Percentiles rank a stretch among this genome's conserved stretches.
phyloP scores from a whole-genome alignment of 2,329 filamentous ascomycete species.

The Lomentospora prolificans region DNA sequence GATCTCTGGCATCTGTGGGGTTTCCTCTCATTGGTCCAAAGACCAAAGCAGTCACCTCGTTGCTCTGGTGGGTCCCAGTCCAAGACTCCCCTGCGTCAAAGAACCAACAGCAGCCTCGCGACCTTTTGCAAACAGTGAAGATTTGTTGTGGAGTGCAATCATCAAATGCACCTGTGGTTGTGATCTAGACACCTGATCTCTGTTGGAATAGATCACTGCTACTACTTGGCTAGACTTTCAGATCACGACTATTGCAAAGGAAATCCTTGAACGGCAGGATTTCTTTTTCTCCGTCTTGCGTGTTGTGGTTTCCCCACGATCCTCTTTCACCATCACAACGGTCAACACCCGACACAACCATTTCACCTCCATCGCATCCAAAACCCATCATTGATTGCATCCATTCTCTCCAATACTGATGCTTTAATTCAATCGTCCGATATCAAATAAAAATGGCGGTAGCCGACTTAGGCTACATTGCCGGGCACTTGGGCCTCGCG shows the following conservation, averaged over 20 bases:
- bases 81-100: not conserved
- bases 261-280: too few species aligned
- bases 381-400: not conserved
- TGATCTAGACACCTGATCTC: not conserved
- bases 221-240: too few species aligned
- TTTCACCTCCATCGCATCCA: not conserved
- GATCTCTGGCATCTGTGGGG: too few species aligned
- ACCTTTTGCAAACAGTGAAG: constrained; percentile 3
- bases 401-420: not conserved
- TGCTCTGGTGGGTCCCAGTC: constrained; percentile 2
- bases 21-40: constrained; percentile 4
- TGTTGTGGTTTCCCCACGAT: not conserved
- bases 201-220: too few species aligned
- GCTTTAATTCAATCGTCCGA: not conserved
- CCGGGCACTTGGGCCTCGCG: constrained; percentile 60
- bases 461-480: constrained; percentile 64
- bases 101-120: constrained; percentile 2
- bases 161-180: not conserved
- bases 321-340: not conserved
- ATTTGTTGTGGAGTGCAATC: constrained; percentile 3
- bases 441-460: constrained; percentile 16
- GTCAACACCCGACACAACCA: not conserved
- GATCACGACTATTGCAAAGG: too few species aligned
- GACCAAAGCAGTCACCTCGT: not conserved
- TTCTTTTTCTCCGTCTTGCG: too few species aligned